Base-by-base conservation (phyloP, 495 filamentous ascomycete species). In the Trichocladium uniseriatum region DNA sequence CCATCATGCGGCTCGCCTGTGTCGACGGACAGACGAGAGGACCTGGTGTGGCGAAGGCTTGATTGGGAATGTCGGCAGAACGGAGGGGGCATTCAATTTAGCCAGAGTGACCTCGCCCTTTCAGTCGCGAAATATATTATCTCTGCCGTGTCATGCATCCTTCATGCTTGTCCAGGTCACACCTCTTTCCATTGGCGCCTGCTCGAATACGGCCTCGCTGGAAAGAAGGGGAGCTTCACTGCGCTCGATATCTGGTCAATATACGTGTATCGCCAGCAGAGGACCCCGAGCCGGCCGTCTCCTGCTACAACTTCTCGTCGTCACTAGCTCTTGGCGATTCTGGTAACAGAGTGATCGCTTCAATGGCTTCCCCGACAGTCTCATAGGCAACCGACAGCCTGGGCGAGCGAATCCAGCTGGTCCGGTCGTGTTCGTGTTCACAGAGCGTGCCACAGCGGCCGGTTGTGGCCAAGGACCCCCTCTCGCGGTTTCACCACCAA, bases 121-220 rank as follows among this genome's bases (percentile, higher is more conserved):
- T 60, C 37, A 53, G 44, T 56, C 56, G 52, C 51, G 54, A 56
- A 49, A 58, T 66, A 65, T 53, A 66, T 64, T 66, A 45, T 40
- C 45, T 57, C 48, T 61, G 55, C 61, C 61, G 61, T 64, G 57
- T 61, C 52, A 36, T 54, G 58, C 55, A 53, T 56, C 45, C 51
- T 36, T 48, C 48, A 48, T 55, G 49, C 54, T 52, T 38, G 18
- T 54, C 49, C 48, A 52, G 50, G 49, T 28, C 43, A 54, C 53
- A 6, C 22, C 38, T 50, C 44, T 37, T 40, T 27, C 36, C 40
- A 46, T n/a, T n/a, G n/a, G 34, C n/a, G 49, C 42, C 36, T 36
- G 27, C 29, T 38, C 43, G 49, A 39, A 21, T 37, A 47, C 37
- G 32, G 40, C 28, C 42, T 40, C 35, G 29, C 42, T 42, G 56